Evolutionary conservation across 2,329 filamentous ascomycete species (phyloP), one percentile per base, ranked within the genome.

Genomic region (Hortaea sp.): DNA sequence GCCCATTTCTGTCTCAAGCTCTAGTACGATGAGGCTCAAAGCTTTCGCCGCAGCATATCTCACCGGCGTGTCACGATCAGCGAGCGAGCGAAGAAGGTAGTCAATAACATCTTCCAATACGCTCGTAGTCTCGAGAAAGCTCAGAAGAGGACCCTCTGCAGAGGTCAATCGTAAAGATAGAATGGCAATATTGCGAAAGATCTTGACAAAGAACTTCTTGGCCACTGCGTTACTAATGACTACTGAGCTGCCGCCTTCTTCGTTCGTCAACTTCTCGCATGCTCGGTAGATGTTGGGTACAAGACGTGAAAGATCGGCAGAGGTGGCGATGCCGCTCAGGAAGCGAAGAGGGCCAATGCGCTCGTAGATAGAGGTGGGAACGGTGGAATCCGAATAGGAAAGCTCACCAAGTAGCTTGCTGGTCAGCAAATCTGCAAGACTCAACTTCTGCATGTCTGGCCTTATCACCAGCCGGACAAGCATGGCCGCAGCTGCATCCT

Each of bases 31-130:
- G 44, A 94, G 77, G 64, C 88, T 94, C 39, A 97, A 76, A 4
- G 88, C 85, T 67, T 98, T 98, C 64, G 88, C 95, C 13, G 90
- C 87, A 30, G 90, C 85, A 57, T 95, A 79, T 34, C 92, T 77
- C 9, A 98, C 89, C 0, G 88, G 88, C 0, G 89, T 95, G 58
- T 97, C 89, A 49, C 86, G 85, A 63, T 98, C 92, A 1, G 81
- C 81, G 1, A 97, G 71, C 9, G 77, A 76, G 49, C 87, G 82
- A 2, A 98, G 74, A 3, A 95, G 74, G 57, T 85, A 81, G 45
- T 88, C 85, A 55, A 98, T 88, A 4, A 85, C 78, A 29, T 82
- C 82, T 66, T 97, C 90, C 11, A 94, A 46, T 65, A 61, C 56
- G 12, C 58, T 55, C 1, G 63, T 66, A 2, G 62, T 51, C 44